Percentiles rank a stretch among this genome's conserved stretches.
Conservation (phyloP, 768 basidiomycete genomes). For the Rickenella mellea region DNA sequence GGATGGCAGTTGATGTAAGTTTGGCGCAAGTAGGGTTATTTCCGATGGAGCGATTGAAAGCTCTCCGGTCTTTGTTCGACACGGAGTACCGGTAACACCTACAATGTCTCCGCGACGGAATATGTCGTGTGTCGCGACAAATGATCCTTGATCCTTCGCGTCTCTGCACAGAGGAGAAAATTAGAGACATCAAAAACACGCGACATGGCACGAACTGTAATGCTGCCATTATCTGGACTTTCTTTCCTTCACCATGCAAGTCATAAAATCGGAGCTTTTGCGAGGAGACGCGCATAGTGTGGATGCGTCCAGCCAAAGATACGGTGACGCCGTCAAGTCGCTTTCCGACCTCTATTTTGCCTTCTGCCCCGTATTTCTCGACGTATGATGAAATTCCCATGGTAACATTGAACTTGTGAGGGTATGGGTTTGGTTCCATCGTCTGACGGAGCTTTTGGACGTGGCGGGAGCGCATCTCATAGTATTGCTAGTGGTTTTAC, state of each 20-base stretch:
- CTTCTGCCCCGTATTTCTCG: constrained; percentile 60
- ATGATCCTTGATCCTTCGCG: constrained; percentile 50
- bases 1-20: constrained; percentile 92
- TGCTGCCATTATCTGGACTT: constrained; percentile 93
- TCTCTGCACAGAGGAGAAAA: constrained; percentile 33
- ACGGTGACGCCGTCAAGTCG: constrained; percentile 52
- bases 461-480: constrained; percentile 82
- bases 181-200: not conserved
- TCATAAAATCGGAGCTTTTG: constrained; percentile 92
- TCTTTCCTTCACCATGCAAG: constrained; percentile 82
- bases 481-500: constrained; percentile 71
- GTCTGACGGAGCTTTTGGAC: constrained; percentile 80
- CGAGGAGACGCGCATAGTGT: constrained; percentile 77
- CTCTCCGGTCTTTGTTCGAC: constrained; percentile 92
- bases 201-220: constrained; percentile 46
- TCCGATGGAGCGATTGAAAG: constrained; percentile 77
- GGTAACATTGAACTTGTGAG: constrained; percentile 95
- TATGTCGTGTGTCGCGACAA: constrained; percentile 64
- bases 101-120: constrained; percentile 96
- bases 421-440: constrained; percentile 88
- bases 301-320: constrained; percentile 81
- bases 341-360: constrained; percentile 55
- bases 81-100: constrained; percentile 82
- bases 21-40: constrained; percentile 87
- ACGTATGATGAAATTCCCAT: constrained; percentile 69